Evolutionary conservation across 2,329 filamentous ascomycete genomes (phyloP), one percentile per base, ranked within the genome.

Genomic region (Fusarium liriodendri): DNA sequence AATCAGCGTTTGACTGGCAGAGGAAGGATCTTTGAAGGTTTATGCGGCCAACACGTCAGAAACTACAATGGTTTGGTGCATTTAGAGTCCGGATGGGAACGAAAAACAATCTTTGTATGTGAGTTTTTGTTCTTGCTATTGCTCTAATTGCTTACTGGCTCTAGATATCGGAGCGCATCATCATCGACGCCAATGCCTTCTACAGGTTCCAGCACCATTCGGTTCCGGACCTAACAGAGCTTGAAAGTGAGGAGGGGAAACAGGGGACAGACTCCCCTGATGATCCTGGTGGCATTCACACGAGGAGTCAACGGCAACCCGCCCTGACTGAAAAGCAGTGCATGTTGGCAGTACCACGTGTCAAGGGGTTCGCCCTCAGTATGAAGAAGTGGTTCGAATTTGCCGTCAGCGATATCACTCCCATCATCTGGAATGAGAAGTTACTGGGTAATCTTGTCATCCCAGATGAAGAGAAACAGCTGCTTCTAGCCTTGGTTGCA

Each of bases 351-450:
- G 29, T 67, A 9, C 61, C 69, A 2, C 25, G 29, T 18, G 63
- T 66, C 1, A 60, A 33, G 2, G 70, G 66, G 4, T 75, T 70
- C 14, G 55, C 69, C 1, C 27, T 70, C 13, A 37, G 52, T 1
- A 58, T 2, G 13, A 72, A 72, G 20, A 38, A 29, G 6, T 74
- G 72, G 72, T 72, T 64, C 71, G 64, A 70, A 71, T 70, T 65
- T 2, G 37, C 5, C 18, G 13, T 60, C 1, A 50, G 38, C n/a
- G 18, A 54, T 4, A 62, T 57, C 22, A 38, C 54, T 8, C 54
- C 54, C 1, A 50, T 76, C 2, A 14, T 29, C 0, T 76, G 71
- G 66, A 62, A 65, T 11, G 32, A 20, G 1, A 14, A 68, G 5
- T 54, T 60, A 0, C 8, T 76, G 0, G 10, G 50, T 0, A 63